Base-by-base conservation (phyloP, 805 yeast species). In the Saccharomycopsis capsularis region DNA sequence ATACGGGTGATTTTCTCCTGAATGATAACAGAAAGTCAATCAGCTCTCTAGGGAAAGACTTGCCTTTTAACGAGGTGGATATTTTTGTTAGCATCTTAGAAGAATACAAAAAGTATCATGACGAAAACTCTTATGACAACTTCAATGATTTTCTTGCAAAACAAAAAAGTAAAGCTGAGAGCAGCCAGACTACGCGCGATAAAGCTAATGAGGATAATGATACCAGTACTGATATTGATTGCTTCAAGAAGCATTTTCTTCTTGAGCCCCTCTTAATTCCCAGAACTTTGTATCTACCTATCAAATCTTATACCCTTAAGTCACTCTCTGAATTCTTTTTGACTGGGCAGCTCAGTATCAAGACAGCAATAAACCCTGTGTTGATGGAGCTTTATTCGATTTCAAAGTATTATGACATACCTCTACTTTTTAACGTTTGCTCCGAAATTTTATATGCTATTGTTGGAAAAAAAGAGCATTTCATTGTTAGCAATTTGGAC, bases 331-430 rank as follows among this genome's bases (percentile, higher is more conserved):
- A 85, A 59, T 85, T 79, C 60, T 68, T 85, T 48, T 83, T 81
- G 58, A 85, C 90, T 3, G 95, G 93, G 1, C 89, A 84, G 62
- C 76, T 85, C 21, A 87, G 87, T 23, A 78, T 81, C 46, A 81
- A 76, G 56, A 79, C 85, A 0, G 75, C 84, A 0, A 68, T 83
- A 36, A 88, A 83, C 55, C 70, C 80, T 42, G 67, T 84, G 55
- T 61, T 79, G 30, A 70, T 81, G 58, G 52, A 48, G 25, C 40
- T 52, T 4, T 52, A 42, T 44, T 18, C 35, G 29, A 4, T 46
- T 3, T 73, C 90, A 2, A 81, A 81, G 56, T 71, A 77, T 52
- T 83, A 79, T 59, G 82, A 81, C 52, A 71, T 85, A 22, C 90
- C 91, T 2, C 64, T 85, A 44, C 66, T 85, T 24, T 82, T 81